These are phyloP conservation scores for Drechmeria coniospora DNA, from an alignment of 2,329 filamentous ascomycete genomes.

Conservation along the genomic window DNA sequence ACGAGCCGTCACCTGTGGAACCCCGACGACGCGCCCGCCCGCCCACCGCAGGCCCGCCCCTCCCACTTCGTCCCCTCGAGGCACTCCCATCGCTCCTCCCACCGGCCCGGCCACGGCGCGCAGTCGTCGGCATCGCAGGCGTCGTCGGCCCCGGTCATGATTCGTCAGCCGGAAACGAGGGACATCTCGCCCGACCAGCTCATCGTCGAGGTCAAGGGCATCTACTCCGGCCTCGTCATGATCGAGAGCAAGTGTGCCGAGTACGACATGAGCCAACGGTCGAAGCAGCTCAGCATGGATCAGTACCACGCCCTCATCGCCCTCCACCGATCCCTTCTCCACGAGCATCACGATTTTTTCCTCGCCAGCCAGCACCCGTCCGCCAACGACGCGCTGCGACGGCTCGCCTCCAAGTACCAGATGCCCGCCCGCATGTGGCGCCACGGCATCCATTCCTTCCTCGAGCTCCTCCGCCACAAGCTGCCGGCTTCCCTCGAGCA, in stretches of 20 bases:
- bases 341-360: slow-evolving; percentile 79
- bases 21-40: slow-evolving; percentile 9
- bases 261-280: slow-evolving; percentile 47
- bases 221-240: slow-evolving; percentile 72
- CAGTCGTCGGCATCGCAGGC: slow-evolving; percentile 2
- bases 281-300: slow-evolving; percentile 38
- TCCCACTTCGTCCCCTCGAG: background rate
- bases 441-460: slow-evolving; percentile 74
- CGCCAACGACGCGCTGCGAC: slow-evolving; percentile 49
- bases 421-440: slow-evolving; percentile 95
- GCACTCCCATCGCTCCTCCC: background rate
- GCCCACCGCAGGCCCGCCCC: slow-evolving; percentile 3
- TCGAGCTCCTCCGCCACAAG: slow-evolving; percentile 60
- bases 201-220: slow-evolving; percentile 65
- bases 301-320: slow-evolving; percentile 79
- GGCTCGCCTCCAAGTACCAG: slow-evolving; percentile 63
- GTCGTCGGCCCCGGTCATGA: slow-evolving; percentile 3
- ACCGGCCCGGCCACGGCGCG: slow-evolving; percentile 1
- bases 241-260: slow-evolving; percentile 81
- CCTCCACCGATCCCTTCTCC: slow-evolving; percentile 62
- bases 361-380: slow-evolving; percentile 76
- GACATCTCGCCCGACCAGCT: slow-evolving; percentile 66
- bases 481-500: slow-evolving; percentile 68
- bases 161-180: slow-evolving; percentile 41
- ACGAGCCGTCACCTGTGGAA: slow-evolving; percentile 14